These are phyloP conservation scores for Pichia phayaonensis DNA, from an alignment of 805 yeast genomes.

Conservation along the genomic window DNA sequence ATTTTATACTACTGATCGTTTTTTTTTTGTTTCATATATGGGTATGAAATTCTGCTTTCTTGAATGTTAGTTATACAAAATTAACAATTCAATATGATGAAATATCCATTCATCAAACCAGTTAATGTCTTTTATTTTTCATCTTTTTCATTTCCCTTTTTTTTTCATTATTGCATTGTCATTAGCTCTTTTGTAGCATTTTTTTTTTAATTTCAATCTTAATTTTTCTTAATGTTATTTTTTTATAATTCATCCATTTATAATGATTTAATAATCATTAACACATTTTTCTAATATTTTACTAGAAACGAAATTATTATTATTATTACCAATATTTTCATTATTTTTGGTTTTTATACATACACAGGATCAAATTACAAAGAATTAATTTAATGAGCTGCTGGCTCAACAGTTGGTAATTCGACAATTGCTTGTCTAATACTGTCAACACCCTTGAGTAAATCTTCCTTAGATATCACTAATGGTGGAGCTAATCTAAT, in stretches of 20 bases:
- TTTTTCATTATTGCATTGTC: not conserved
- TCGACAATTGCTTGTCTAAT: conserved; percentile 54
- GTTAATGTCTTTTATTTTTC: not conserved
- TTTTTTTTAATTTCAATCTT: no score
- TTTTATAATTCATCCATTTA: not conserved
- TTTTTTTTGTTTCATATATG: not conserved
- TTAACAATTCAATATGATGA: not conserved
- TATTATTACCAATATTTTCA: no score
- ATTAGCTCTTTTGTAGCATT: no score
- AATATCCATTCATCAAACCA: not conserved
- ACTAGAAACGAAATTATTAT: not conserved
- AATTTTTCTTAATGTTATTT: no score
- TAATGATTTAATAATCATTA: no score
- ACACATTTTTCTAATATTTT: not conserved
- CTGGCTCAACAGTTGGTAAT: conserved; percentile 46
- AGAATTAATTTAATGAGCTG: conserved; percentile 28
- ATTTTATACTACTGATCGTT: not conserved
- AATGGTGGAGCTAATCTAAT: conserved; percentile 95
- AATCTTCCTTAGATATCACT: conserved; percentile 82
- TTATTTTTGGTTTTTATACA: not conserved
- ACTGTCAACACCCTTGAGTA: conserved; percentile 70
- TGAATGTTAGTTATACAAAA: not conserved
- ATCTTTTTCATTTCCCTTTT: conserved; percentile 1
- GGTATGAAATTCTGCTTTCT: not conserved
- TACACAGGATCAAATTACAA: not conserved